A percentile compares a stretch with the other conserved stretches of the same genome.
Evolutionary conservation across 2,329 filamentous ascomycete genomes (phyloP).

Genomic region (Pestalotiopsis sp.): DNA sequence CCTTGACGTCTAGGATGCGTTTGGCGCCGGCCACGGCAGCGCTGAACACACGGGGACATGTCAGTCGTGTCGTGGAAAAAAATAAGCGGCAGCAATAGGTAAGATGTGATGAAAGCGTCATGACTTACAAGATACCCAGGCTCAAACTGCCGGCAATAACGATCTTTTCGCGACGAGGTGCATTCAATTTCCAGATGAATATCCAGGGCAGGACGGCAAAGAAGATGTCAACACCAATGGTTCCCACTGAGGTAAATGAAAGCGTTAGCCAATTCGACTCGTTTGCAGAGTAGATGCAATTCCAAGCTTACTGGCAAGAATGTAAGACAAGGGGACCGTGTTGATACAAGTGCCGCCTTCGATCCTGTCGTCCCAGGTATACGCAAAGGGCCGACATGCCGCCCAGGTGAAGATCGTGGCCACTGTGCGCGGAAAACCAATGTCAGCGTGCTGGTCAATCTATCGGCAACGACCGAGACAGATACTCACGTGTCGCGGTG

Average conservation of each 20-base stretch:
- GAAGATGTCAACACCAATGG: constrained; percentile 17
- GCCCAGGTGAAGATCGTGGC: constrained; percentile 19
- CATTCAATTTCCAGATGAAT: constrained; percentile 18
- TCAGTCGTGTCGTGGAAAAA: not conserved
- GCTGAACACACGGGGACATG: not conserved
- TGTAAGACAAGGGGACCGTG: constrained; percentile 13
- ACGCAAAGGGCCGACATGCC: constrained; percentile 19
- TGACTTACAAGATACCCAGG: constrained; percentile 22
- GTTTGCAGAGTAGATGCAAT: not conserved
- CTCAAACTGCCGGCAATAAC: constrained; percentile 20
- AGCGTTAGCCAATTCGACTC: not conserved
- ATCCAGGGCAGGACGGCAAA: constrained; percentile 19
- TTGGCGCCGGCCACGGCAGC: constrained; percentile 14
- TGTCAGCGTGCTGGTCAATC: not conserved
- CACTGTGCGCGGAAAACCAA: constrained; percentile 2
- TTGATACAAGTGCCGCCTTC: constrained; percentile 17
- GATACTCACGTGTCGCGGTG: constrained; percentile 11
- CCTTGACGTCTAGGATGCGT: constrained; percentile 18
- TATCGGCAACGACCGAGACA: not conserved
- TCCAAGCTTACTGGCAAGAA: constrained; percentile 12
- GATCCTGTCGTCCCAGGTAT: constrained; percentile 21
- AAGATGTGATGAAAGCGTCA: not conserved
- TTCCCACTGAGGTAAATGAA: not conserved
- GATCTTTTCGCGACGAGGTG: constrained; percentile 11
- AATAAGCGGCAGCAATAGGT: not conserved